Evolutionary conservation across 192 early-diverging fungal genomes (phyloP), one percentile per base, ranked within the genome.

Genomic region (Backusella psychrophila): DNA sequence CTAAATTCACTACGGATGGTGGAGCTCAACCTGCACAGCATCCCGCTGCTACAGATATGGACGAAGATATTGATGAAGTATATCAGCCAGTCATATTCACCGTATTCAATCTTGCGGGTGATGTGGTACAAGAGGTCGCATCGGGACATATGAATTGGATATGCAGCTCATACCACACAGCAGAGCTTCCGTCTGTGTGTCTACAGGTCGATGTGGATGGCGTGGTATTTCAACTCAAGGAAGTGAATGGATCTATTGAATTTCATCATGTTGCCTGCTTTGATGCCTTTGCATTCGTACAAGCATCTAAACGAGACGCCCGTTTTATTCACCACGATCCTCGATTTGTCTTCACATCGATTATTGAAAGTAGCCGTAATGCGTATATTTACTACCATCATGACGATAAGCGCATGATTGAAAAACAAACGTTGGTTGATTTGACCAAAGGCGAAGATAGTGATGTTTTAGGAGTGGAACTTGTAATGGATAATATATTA

Each of bases 221-320:
- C 9, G 66, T 89, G 0, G 89, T 93, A 5, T 94, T 91, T 80
- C 46, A 78, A 6, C 79, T 92, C 46, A 75, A 80, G 7, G 81
- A 78, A 17, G 36, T 41, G 26, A 36, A 76, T 17, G 35, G 34
- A 14, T 39, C 6, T 0, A 74, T 84, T 39, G 39, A 79, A 74
- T 71, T 69, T 8, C 77, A 75, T 2, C 93, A 94, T 77, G 69
- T 69, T 31, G 82, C 87, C 31, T 88, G 92, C 4, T 91, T 92
- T 79, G 78, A 90, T 14, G 93, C 93, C 4, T 78, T 94, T 56
- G 88, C 89, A 6, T 94, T 91, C 75, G 89, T 94, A 14, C 91
- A 92, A 74, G 92, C 90, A 29, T 89, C 90, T 75, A 94, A 94
- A 79, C 84, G 90, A 56, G 93, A 94, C 77, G 86, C 84, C 66